phyloP scores from a whole-genome alignment of 2,329 filamentous ascomycete species.

The Chrysoporthe austroafricana region DNA sequence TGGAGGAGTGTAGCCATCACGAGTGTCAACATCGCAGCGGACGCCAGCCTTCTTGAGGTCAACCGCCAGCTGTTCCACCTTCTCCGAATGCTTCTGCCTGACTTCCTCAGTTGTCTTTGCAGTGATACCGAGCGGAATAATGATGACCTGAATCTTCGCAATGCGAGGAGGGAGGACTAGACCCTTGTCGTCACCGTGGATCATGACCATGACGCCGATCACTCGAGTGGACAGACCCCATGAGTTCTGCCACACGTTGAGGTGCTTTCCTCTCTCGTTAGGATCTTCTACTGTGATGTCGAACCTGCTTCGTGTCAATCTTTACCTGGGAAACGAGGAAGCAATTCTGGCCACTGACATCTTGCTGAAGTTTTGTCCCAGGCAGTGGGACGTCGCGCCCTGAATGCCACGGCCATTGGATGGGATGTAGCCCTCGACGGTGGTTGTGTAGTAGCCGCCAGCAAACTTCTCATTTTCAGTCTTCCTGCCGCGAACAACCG shows the following conservation, averaged over 20 bases:
- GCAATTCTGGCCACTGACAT: conserved; percentile 4
- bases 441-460: conserved; percentile 94
- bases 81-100: conserved; percentile 73
- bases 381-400: conserved; percentile 87
- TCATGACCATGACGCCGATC: conserved; percentile 99
- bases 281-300: conserved; percentile 97
- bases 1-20: conserved; percentile 90
- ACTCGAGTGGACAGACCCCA: conserved; percentile 98
- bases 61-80: conserved; percentile 72
- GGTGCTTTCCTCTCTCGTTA: conserved; percentile 73
- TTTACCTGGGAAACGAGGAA: background rate
- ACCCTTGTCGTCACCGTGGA: conserved; percentile 94
- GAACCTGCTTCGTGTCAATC: conserved; percentile 68
- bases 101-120: conserved; percentile 85
- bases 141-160: conserved; percentile 80
- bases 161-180: conserved; percentile 91
- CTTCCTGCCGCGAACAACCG: conserved; percentile 91
- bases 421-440: conserved; percentile 95
- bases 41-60: conserved; percentile 74
- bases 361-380: conserved; percentile 20
- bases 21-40: conserved; percentile 78
- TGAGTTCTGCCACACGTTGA: conserved; percentile 97
- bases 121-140: conserved; percentile 92
- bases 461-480: conserved; percentile 99
- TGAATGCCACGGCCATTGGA: conserved; percentile 96